A percentile compares a stretch with the other conserved stretches of the same genome.
Conservation (phyloP, 768 basidiomycete species). For the Coprinellus micaceus region DNA sequence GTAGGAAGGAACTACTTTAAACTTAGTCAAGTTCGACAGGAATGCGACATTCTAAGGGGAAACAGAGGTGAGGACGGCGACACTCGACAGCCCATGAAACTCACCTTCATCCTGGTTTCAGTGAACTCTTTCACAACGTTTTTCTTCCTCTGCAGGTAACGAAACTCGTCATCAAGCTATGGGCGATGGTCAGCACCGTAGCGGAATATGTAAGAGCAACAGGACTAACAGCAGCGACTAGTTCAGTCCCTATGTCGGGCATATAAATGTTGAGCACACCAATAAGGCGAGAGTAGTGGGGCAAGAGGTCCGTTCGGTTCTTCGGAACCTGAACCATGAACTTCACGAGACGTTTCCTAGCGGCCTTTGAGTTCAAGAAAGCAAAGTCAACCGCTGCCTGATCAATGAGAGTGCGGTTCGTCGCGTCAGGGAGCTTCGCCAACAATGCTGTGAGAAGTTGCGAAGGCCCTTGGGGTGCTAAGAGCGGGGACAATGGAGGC, state of each 20-base stretch:
- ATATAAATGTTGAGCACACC: conserved; percentile 89
- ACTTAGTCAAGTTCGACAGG: conserved; percentile 92
- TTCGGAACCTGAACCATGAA: conserved; percentile 82
- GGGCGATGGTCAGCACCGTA: conserved; percentile 7
- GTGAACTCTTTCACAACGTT: conserved; percentile 87
- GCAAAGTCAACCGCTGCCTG: conserved; percentile 95
- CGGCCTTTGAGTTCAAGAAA: conserved; percentile 94
- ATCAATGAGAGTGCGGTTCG: conserved; percentile 84
- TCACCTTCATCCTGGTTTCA: conserved; percentile 80
- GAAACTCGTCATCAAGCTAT: conserved; percentile 95
- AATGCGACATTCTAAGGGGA: conserved; percentile 77
- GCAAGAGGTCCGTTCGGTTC: conserved; percentile 84
- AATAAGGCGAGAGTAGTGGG: conserved; percentile 88
- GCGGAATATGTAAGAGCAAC: background rate
- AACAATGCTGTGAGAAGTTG: conserved; percentile 89
- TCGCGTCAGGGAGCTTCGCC: conserved; percentile 90
- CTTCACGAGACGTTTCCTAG: conserved; percentile 87
- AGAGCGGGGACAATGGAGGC: conserved; percentile 61
- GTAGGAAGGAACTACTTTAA: conserved; percentile 85
- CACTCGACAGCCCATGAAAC: conserved; percentile 6
- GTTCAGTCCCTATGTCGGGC: conserved; percentile 85
- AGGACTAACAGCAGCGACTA: conserved; percentile 70
- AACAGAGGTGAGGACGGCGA: background rate
- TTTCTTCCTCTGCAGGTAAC: conserved; percentile 92
- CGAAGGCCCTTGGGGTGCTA: conserved; percentile 86